Evolutionary conservation across 1,139 yeast genomes (phyloP).

Genomic region (Scheffersomyces cryptocercus): DNA sequence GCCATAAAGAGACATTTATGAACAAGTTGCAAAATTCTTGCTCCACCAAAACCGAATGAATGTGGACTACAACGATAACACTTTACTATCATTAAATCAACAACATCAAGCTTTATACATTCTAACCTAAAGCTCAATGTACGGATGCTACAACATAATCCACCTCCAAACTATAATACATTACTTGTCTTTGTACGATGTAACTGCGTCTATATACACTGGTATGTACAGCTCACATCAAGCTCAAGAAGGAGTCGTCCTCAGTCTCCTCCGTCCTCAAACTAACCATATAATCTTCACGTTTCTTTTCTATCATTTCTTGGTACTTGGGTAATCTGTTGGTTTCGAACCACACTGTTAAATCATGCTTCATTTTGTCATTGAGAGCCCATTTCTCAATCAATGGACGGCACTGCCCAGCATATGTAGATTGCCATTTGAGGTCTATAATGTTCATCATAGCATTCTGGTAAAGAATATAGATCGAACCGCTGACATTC

Average conservation of each 20-base stretch:
- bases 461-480: constrained; percentile 24
- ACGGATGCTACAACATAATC: too few relatives aligned
- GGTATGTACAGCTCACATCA: constrained; percentile 16
- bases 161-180: too few relatives aligned
- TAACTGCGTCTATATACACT: not conserved
- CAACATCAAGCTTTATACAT: too few relatives aligned
- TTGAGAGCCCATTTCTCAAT: constrained; percentile 43
- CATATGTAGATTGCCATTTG: constrained; percentile 28
- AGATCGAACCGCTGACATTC: constrained; percentile 19
- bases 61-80: too few relatives aligned
- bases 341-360: constrained; percentile 22
- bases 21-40: too few relatives aligned
- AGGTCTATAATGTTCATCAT: constrained; percentile 28
- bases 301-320: constrained; percentile 25
- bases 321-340: constrained; percentile 23
- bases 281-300: constrained; percentile 28
- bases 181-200: too few relatives aligned
- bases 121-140: too few relatives aligned
- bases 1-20: too few relatives aligned
- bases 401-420: constrained; percentile 35
- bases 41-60: too few relatives aligned
- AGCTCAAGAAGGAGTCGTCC: constrained; percentile 36
- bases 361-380: constrained; percentile 24
- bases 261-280: constrained; percentile 25
- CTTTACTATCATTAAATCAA: too few relatives aligned